Conservation (phyloP, 2,329 filamentous ascomycete genomes). For the Diaporthe humulicola region DNA sequence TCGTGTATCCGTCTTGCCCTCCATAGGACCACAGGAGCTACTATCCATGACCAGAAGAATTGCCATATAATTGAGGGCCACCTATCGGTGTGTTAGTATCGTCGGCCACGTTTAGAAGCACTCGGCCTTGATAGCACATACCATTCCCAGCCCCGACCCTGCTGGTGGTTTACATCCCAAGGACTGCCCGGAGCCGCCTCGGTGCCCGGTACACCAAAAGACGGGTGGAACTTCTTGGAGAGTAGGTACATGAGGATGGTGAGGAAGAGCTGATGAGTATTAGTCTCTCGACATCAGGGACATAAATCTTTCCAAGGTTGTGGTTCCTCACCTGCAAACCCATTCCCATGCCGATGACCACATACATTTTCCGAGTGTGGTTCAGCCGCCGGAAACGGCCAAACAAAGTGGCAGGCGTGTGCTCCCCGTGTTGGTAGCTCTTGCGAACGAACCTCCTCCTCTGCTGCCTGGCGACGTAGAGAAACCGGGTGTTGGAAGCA, state of each 20-base stretch:
- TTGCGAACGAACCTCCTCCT: constrained; percentile 47
- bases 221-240: constrained; percentile 74
- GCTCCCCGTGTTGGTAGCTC: neutral
- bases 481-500: constrained; percentile 72
- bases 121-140: constrained; percentile 42
- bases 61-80: constrained; percentile 76
- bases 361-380: constrained; percentile 62
- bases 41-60: constrained; percentile 72
- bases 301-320: neutral
- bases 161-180: constrained; percentile 61
- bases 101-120: constrained; percentile 40
- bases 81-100: constrained; percentile 47
- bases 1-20: constrained; percentile 72
- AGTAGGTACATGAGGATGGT: constrained; percentile 72
- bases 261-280: constrained; percentile 62
- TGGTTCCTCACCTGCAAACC: constrained; percentile 62
- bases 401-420: constrained; percentile 43
- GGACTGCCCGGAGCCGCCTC: constrained; percentile 70
- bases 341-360: constrained; percentile 67
- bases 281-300: constrained; percentile 32
- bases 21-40: constrained; percentile 73
- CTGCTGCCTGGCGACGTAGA: constrained; percentile 70
- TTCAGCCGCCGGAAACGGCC: constrained; percentile 56
- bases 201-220: constrained; percentile 72
- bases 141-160: constrained; percentile 75